Evolutionary conservation across 805 yeast genomes (phyloP), one percentile per base, ranked within the genome.

Genomic region (Candida sakaeoensis): DNA sequence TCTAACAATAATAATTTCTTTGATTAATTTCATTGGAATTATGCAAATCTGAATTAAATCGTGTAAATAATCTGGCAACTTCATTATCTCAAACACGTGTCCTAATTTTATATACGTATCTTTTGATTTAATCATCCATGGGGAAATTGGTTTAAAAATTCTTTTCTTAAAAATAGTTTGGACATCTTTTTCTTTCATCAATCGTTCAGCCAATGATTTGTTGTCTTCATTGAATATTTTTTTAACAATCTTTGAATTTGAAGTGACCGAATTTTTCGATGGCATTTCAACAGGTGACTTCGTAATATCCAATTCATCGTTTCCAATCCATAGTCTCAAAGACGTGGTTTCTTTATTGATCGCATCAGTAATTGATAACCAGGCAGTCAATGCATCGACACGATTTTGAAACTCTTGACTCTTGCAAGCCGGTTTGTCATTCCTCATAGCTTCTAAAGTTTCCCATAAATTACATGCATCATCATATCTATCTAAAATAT

Each of bases 71-170:
- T 86, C 77, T 0, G 95, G 95, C 29, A 93, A 59, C 33, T 86
- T 85, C 54, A 89, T 57, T 12, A 75, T 74, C 26, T 80, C 78
- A 55, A 85, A 85, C 28, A 74, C 64, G 3, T 74, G 75, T 10
- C 81, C 78, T 47, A 78, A 79, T 18, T 75, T 71, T 19, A 85
- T 64, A 42, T 80, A 79, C 2, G 91, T 77, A n/a, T 74, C 73
- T 49, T 87, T 85, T 0, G 95, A 82, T 53, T 89, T 87, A 41
- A 77, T 74, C 52, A 88, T 75, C 82, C 96, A 82, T 3, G 91
- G 95, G 3, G 85, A 79, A 23, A 87, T 67, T 1, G 84, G 81
- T 2, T 68, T 63, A 50, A 85, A 79, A 16, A 89, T 71, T 31
- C 93, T 74, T 47, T 75, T 77, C 37, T 77, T 75, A 60, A 90